These are phyloP conservation scores for Tricholoma saponaceum DNA, from an alignment of 768 basidiomycete species.

Conservation along the genomic window DNA sequence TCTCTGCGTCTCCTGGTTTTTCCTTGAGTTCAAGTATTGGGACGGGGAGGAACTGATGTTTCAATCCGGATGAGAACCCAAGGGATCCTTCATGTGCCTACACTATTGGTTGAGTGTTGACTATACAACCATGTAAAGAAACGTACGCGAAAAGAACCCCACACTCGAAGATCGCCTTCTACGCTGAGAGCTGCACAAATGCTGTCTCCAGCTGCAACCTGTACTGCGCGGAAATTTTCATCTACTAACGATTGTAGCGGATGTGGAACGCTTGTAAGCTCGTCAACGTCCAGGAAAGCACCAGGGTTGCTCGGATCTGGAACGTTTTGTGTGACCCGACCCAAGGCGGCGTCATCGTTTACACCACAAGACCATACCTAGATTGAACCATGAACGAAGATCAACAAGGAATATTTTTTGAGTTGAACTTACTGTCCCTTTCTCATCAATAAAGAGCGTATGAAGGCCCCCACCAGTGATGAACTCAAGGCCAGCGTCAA, in stretches of 20 bases:
- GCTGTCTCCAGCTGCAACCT: conserved; percentile 81
- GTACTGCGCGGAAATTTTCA: conserved; percentile 81
- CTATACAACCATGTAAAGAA: background rate
- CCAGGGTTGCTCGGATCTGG: conserved; percentile 61
- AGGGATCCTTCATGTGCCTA: conserved; percentile 77
- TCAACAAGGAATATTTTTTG: background rate
- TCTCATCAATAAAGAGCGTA: conserved; percentile 83
- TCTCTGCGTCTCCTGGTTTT: conserved; percentile 63
- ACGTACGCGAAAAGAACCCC: conserved; percentile 86
- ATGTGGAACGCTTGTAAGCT: conserved; percentile 55
- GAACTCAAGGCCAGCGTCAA: conserved; percentile 76
- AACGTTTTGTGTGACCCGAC: conserved; percentile 62
- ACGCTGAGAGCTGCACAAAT: conserved; percentile 81
- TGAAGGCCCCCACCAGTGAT: conserved; percentile 87
- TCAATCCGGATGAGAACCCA: conserved; percentile 70
- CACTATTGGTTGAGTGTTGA: conserved; percentile 5
- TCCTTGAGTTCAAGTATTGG: conserved; percentile 54
- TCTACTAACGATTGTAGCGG: conserved; percentile 67
- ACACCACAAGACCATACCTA: conserved; percentile 85
- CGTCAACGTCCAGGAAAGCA: conserved; percentile 50
- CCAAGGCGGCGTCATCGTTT: conserved; percentile 87
- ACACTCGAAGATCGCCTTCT: conserved; percentile 78
- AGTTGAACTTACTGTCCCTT: conserved; percentile 69
- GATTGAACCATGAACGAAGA: background rate
- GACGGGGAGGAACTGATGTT: conserved; percentile 65